Conservation (phyloP, 1,284 basidiomycete genomes). For the Sanghuangporus sanghuang region DNA sequence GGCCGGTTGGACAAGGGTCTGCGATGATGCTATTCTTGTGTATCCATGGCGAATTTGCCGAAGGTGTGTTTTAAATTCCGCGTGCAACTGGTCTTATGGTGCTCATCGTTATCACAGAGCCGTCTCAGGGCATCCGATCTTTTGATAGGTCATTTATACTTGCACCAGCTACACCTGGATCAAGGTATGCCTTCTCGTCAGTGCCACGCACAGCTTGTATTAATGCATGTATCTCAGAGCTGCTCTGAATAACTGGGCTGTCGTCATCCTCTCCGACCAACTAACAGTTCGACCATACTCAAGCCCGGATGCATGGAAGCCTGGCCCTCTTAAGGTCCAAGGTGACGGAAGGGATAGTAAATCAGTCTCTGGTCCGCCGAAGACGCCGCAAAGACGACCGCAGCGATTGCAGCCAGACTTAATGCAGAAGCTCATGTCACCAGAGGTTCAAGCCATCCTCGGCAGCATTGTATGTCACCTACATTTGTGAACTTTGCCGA, state of each 20-base stretch:
- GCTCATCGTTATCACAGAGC: conserved; percentile 32
- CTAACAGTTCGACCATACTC: conserved; percentile 82
- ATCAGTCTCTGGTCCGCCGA: not conserved
- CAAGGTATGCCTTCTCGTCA: conserved; percentile 51
- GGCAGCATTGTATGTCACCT: conserved; percentile 48
- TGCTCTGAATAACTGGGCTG: conserved; percentile 81
- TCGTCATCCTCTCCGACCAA: conserved; percentile 86
- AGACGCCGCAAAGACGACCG: conserved; percentile 20
- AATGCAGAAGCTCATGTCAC: conserved; percentile 22
- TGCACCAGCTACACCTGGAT: conserved; percentile 73
- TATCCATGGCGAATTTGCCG: conserved; percentile 89
- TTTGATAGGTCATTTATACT: conserved; percentile 93
- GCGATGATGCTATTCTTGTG: conserved; percentile 69
- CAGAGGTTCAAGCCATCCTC: conserved; percentile 41
- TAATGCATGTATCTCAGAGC: conserved; percentile 44
- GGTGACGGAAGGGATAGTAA: conserved; percentile 26
- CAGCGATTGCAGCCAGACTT: conserved; percentile 20
- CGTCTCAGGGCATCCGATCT: conserved; percentile 71
- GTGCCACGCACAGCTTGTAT: conserved; percentile 7
- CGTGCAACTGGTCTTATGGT: not conserved
- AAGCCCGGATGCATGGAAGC: conserved; percentile 72
- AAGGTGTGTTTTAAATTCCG: conserved; percentile 48
- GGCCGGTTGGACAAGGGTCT: conserved; percentile 65
- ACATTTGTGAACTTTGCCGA: conserved; percentile 8
- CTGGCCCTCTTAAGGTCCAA: conserved; percentile 67